These are phyloP conservation scores for Thelephora aurantiotincta DNA, from an alignment of 768 basidiomycete species.

Conservation along the genomic window DNA sequence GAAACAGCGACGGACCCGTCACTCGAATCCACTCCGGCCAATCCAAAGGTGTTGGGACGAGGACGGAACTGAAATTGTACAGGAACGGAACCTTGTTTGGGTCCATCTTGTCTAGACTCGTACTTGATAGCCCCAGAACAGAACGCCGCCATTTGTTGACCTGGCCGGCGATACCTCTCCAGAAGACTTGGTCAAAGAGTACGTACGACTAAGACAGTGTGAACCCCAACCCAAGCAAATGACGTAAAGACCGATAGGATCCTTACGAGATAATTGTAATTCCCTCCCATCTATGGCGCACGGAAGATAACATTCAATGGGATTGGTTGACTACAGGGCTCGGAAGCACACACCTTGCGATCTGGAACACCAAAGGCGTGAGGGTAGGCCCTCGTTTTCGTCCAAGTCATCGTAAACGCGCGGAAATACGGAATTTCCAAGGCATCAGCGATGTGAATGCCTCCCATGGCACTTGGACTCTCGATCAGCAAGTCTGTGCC, in stretches of 20 bases:
- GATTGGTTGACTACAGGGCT: constrained; percentile 3
- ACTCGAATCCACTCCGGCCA: constrained; percentile 99
- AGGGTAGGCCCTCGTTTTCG: constrained; percentile 88
- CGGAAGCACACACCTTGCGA: constrained; percentile 43
- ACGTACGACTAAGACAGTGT: constrained; percentile 57
- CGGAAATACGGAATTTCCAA: constrained; percentile 87
- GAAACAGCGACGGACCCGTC: constrained; percentile 38
- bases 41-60: constrained; percentile 88
- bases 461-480: constrained; percentile 95
- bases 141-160: constrained; percentile 90
- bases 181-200: constrained; percentile 97
- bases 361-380: constrained; percentile 98
- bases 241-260: background rate
- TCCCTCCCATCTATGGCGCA: constrained; percentile 67
- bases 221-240: background rate
- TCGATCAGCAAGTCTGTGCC: constrained; percentile 88
- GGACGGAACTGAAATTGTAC: constrained; percentile 88
- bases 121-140: constrained; percentile 58
- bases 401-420: constrained; percentile 98
- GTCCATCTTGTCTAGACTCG: constrained; percentile 89
- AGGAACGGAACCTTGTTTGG: constrained; percentile 96
- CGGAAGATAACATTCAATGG: background rate
- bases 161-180: constrained; percentile 88
- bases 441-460: constrained; percentile 93
- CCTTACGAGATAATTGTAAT: constrained; percentile 94